These are phyloP conservation scores for Aspergillus sp. DNA, from an alignment of 2,329 filamentous ascomycete species.

Conservation along the genomic window DNA sequence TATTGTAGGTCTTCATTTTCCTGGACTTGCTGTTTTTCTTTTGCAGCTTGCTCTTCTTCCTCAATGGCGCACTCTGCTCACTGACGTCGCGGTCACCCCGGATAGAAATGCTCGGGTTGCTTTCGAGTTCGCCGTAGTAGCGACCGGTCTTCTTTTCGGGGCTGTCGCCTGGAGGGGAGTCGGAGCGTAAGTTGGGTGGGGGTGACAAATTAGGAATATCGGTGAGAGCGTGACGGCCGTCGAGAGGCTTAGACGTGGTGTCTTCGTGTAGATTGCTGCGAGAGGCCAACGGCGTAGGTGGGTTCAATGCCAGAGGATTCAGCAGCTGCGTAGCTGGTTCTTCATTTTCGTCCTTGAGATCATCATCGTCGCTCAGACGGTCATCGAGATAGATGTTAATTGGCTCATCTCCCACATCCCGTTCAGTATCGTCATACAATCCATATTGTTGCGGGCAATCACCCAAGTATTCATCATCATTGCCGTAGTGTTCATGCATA, in stretches of 20 bases:
- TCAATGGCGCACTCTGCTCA: constrained; percentile 10
- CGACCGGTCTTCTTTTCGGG: constrained; percentile 24
- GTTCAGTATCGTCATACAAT: constrained; percentile 20
- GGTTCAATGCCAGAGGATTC: constrained; percentile 43
- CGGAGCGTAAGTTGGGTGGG: constrained; percentile 11
- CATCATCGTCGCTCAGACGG: constrained; percentile 6
- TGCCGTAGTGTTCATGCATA: constrained; percentile 26
- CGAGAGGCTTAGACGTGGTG: constrained; percentile 11
- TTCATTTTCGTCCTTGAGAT: constrained; percentile 18
- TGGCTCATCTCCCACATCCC: constrained; percentile 31
- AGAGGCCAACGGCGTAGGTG: constrained; percentile 35
- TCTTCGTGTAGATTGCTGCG: constrained; percentile 16
- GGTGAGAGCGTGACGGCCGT: constrained; percentile 25
- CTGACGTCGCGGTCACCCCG: constrained; percentile 16
- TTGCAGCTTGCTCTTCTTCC: constrained; percentile 25
- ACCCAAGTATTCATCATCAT: constrained; percentile 21
- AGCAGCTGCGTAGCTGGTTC: constrained; percentile 13
- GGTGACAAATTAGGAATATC: constrained; percentile 31
- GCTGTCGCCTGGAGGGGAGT: constrained; percentile 19
- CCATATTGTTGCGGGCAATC: constrained; percentile 11
- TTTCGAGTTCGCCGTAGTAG: constrained; percentile 35
- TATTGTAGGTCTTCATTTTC: constrained; percentile 28
- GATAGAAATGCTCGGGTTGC: constrained; percentile 13
- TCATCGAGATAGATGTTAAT: constrained; percentile 30
- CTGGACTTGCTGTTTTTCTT: constrained; percentile 23